phyloP scores from a whole-genome alignment of 2,329 filamentous ascomycete genomes.

The Blumeriella jaapii region DNA sequence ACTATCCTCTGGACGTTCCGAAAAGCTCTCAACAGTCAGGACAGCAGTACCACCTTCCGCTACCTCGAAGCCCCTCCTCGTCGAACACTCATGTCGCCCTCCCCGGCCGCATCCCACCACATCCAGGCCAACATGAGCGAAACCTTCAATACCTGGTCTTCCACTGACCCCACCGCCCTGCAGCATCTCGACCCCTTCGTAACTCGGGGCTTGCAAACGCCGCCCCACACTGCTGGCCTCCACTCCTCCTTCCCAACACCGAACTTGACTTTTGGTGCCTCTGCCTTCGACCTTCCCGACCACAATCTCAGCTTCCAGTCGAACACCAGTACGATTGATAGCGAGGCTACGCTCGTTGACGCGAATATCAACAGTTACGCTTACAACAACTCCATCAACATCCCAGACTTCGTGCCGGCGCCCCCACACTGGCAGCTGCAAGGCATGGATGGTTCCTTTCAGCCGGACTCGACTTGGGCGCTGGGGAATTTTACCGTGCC shows the following conservation, averaged over 20 bases:
- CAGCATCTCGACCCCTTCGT: slow-evolving; percentile 42
- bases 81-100: slow-evolving; percentile 22
- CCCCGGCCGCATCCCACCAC: slow-evolving; percentile 35
- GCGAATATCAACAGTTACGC: slow-evolving; percentile 16
- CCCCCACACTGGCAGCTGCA: slow-evolving; percentile 10
- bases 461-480: slow-evolving; percentile 11
- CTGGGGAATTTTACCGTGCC: slow-evolving; percentile 12
- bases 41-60: slow-evolving; percentile 46
- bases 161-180: too few relatives aligned
- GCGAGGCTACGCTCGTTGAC: slow-evolving; percentile 24
- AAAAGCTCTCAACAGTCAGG: slow-evolving; percentile 38
- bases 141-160: slow-evolving; percentile 41
- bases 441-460: slow-evolving; percentile 10
- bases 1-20: slow-evolving; percentile 54
- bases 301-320: slow-evolving; percentile 31
- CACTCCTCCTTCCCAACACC: slow-evolving; percentile 24
- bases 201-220: slow-evolving; percentile 43
- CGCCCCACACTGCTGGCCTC: slow-evolving; percentile 42
- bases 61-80: slow-evolving; percentile 34
- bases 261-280: slow-evolving; percentile 10
- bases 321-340: slow-evolving; percentile 23
- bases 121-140: slow-evolving; percentile 45
- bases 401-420: slow-evolving; percentile 9
- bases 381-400: slow-evolving; percentile 7
- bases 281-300: slow-evolving; percentile 13